Evolutionary conservation across 257 asterid species (phyloP).

Genomic region (Solanum dulcamara): DNA sequence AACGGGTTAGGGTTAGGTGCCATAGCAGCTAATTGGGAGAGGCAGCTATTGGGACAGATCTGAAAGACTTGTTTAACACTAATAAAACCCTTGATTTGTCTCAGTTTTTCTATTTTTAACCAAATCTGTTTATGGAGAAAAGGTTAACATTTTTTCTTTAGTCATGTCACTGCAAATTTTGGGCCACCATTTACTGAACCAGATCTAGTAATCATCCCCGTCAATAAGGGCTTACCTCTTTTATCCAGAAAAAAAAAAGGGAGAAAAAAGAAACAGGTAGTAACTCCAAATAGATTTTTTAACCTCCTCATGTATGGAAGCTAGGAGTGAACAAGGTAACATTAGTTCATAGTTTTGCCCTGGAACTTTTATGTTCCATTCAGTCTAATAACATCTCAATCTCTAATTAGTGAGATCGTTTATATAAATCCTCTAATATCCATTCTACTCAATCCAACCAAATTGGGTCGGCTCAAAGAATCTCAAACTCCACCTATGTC

Average conservation of each 20-base stretch:
- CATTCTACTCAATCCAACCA: neutral
- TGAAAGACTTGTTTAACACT: neutral
- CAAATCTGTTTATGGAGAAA: neutral
- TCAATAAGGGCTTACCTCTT: neutral
- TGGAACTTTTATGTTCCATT: neutral
- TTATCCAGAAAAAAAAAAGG: neutral
- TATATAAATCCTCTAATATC: neutral
- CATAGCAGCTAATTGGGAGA: neutral
- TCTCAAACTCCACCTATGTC: neutral
- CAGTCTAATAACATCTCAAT: neutral
- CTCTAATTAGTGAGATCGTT: neutral
- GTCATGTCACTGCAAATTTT: neutral
- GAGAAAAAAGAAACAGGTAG: neutral
- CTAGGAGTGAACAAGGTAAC: neutral
- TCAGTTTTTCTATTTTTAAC: neutral
- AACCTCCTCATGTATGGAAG: neutral
- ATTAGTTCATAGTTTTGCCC: neutral
- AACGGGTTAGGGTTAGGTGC: neutral
- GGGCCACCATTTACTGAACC: neutral
- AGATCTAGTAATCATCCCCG: neutral
- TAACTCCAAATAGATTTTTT: neutral
- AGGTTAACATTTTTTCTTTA: neutral
- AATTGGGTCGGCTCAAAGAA: neutral
- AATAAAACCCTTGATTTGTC: neutral
- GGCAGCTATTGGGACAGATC: neutral